Evolutionary conservation across 371 early-diverging fungal genomes (phyloP).

Genomic region (Mucor ambiguus): DNA sequence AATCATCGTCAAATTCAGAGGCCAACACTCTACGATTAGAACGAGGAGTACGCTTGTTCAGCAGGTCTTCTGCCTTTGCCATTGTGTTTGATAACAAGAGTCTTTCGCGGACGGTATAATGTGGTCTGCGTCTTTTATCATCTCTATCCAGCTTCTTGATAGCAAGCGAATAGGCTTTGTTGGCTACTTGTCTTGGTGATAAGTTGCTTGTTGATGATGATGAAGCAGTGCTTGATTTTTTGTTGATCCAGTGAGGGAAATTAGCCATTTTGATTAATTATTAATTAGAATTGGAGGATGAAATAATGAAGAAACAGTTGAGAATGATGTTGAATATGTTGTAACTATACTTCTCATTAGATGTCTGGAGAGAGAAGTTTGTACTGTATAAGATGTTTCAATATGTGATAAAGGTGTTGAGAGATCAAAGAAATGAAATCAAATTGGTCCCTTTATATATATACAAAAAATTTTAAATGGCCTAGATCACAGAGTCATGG

Average conservation of each 20-base stretch:
- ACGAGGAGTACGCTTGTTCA: slow-evolving; percentile 35
- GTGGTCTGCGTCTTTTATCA: slow-evolving; percentile 35
- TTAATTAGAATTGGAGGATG: slow-evolving; percentile 31
- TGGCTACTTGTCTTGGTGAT: slow-evolving; percentile 48
- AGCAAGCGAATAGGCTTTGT: slow-evolving; percentile 36
- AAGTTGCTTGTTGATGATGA: slow-evolving; percentile 13
- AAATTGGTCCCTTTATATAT: background rate
- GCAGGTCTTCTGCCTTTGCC: slow-evolving; percentile 36
- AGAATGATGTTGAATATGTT: slow-evolving; percentile 26
- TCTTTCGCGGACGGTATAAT: slow-evolving; percentile 42
- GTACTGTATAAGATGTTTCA: background rate
- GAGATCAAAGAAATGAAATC: slow-evolving; percentile 2
- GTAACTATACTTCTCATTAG: slow-evolving; percentile 31
- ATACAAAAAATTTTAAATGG: slow-evolving; percentile 3
- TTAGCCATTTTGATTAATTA: slow-evolving; percentile 23
- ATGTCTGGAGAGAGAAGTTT: slow-evolving; percentile 22
- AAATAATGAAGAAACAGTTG: slow-evolving; percentile 30
- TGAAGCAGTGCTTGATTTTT: slow-evolving; percentile 14
- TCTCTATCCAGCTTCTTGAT: slow-evolving; percentile 46
- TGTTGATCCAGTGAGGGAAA: slow-evolving; percentile 29
- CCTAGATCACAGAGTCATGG: slow-evolving; percentile 11
- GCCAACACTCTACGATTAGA: slow-evolving; percentile 35
- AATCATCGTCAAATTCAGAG: slow-evolving; percentile 25
- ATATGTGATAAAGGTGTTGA: background rate
- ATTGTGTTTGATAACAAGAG: slow-evolving; percentile 41